Evolutionary conservation across 192 early-diverging fungal genomes (phyloP), one percentile per base, ranked within the genome.

Genomic region (Polychytrium aggregatum): DNA sequence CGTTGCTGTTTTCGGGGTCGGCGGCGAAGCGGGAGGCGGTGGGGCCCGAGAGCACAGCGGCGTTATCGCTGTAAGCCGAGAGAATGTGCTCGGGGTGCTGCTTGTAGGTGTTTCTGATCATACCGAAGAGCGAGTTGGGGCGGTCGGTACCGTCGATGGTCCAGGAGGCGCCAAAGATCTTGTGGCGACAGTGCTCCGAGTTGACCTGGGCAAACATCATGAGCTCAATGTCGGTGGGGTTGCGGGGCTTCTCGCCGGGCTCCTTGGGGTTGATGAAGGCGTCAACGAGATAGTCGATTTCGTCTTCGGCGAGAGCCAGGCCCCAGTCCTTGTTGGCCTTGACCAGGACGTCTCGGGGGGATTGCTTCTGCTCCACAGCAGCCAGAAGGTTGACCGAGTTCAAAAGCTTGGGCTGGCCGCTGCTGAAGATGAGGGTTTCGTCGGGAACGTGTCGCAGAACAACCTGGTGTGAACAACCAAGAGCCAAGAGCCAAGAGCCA

Each of bases 181-280:
- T 98, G 85, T 99, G 97, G 14, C 97, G 79, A 69, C 97, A 99
- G 71, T 99, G 97, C 72, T 99, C 97, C 37, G 92, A 96, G 71
- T 99, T 98, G 56, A 99, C 97, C 63, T 99, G 97, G 33, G 95
- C 94, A 85, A 99, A 99, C 97, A 99, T 99, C 77, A 99, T 92
- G 33, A 99, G 75, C 72, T 98, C 94, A 0, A 88, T 88, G 62
- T 99, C 94, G 2, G 97, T 99, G n/a, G 94, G 94, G 56, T 92
- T 86, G 37, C 91, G 79, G 30, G 86, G 70, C 13, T 41, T 40
- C 16, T 46, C 58, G 28, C 71, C 74, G 46, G 41, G 35, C 18
- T 68, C 54, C 14, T 10, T 54, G 46, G 58, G 59, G 53, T 41
- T 68, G 51, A 65, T 63, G 65, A 92, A 96, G 14, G 86, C 86